Base-by-base conservation (phyloP, 2,329 filamentous ascomycete species). In the Furcasterigmium sp. region DNA sequence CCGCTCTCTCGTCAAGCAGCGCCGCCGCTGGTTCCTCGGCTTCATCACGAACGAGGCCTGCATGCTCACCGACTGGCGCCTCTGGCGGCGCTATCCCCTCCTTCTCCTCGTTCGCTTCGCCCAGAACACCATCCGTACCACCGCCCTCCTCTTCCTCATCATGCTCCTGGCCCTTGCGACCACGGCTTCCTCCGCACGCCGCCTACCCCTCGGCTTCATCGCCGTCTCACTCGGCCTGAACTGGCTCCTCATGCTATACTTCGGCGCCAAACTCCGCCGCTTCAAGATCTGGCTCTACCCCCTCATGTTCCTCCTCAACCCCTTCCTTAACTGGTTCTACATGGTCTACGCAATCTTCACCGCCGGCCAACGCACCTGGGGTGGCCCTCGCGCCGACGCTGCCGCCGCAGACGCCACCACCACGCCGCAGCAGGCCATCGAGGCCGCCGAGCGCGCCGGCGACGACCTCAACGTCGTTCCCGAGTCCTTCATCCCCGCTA, bases 1-100 rank as follows among this genome's bases (percentile, higher is more conserved):
- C 63, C 69, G 70, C 45, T 90, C 86, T 54, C 77, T 98, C 37
- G 75, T 96, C 61, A 96, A 97, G 72, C 93, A 98, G 69, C 84
- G 93, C 47, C 84, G 91, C 43, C 80, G 93, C 59, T 98, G 93
- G 93, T 97, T 97, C 62, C 74, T 97, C 35, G 91, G 91, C 23
- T 96, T 95, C 65, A 91, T 97, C 67, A 96, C 91, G 14, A 98
- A 98, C 63, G 91, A 97, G 63, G 91, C 90, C 8, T 96, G 91
- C 68, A 96, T 97, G 93, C 72, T 98, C 68, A 97, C 93, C 2
- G 91, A 97, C 65, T 82, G 87, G 64, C 82, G 93, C 46, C 74
- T 97, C 21, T 97, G 91, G 91, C 86, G 79, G 61, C 80, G 88
- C 41, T 97, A 97, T 63, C 90, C 93, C 0, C 75, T 95, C 41